Evolutionary conservation across 257 asterid genomes (phyloP).

Genomic region (Ehretia macrophylla): DNA sequence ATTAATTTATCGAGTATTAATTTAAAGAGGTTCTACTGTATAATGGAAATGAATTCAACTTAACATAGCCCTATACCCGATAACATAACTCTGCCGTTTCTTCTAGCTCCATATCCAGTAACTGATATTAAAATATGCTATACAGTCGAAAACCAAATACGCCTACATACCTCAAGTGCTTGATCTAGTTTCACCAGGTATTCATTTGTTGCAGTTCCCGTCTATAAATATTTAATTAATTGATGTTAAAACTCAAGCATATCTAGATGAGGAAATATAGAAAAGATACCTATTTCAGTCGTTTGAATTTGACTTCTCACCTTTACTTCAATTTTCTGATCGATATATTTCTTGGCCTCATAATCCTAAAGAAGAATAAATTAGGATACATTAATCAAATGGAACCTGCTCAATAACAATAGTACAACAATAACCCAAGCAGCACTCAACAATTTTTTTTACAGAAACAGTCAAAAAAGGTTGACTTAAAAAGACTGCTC

Average conservation of each 20-base stretch:
- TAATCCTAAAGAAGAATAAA: constrained; percentile 47
- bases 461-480: background rate
- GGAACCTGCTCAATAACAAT: background rate
- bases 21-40: too few relatives aligned
- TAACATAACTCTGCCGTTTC: background rate
- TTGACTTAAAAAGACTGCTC: background rate
- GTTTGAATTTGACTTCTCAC: constrained; percentile 34
- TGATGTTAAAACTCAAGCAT: constrained; percentile 5
- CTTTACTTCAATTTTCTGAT: constrained; percentile 76
- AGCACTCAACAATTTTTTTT: too few relatives aligned
- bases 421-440: background rate
- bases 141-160: background rate
- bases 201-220: constrained; percentile 64
- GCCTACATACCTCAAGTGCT: constrained; percentile 69
- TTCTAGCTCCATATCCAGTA: too few relatives aligned
- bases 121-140: background rate
- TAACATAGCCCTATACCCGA: background rate
- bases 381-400: background rate
- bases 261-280: background rate
- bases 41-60: too few relatives aligned
- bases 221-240: constrained; percentile 37
- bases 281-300: constrained; percentile 9
- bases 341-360: constrained; percentile 69
- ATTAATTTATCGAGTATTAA: too few relatives aligned
- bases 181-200: constrained; percentile 71